Percentiles rank a stretch among this genome's conserved stretches.
Conservation (phyloP, 495 filamentous ascomycete species). For the Lasiosphaeria ovina region DNA sequence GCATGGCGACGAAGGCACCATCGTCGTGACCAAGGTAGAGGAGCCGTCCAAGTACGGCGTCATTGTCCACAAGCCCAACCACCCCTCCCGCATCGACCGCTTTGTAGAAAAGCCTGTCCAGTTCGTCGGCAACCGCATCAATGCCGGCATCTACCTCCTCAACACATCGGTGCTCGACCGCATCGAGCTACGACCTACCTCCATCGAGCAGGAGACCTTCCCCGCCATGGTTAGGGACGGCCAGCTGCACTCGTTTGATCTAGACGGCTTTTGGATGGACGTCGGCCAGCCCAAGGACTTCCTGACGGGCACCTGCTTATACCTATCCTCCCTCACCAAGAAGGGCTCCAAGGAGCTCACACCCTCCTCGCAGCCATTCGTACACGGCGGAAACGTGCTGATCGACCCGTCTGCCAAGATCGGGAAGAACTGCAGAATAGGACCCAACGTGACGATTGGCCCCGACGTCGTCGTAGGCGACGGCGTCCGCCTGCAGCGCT, state of each 20-base stretch:
- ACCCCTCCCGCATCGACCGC: slow-evolving; percentile 90
- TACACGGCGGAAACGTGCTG: slow-evolving; percentile 94
- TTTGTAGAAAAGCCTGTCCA: slow-evolving; percentile 99
- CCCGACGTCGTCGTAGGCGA: slow-evolving; percentile 94
- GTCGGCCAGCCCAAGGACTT: slow-evolving; percentile 99
- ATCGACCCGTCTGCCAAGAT: slow-evolving; percentile 95
- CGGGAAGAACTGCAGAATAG: slow-evolving; percentile 97
- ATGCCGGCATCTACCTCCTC: slow-evolving; percentile 98
- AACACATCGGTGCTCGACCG: slow-evolving; percentile 87
- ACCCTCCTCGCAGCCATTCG: slow-evolving; percentile 70
- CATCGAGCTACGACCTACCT: slow-evolving; percentile 95
- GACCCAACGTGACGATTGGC: slow-evolving; percentile 95
- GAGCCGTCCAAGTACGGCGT: slow-evolving; percentile 99
- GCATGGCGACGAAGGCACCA: slow-evolving; percentile 95
- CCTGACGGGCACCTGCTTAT: slow-evolving; percentile 92
- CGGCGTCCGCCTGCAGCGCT: slow-evolving; percentile 91
- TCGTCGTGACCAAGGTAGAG: slow-evolving; percentile 98
- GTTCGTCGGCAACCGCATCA: slow-evolving; percentile 99
- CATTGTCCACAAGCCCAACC: slow-evolving; percentile 93
- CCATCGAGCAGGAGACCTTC: slow-evolving; percentile 99
- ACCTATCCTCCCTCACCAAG: slow-evolving; percentile 90
- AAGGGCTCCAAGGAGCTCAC: slow-evolving; percentile 85
- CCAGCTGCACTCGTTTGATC: slow-evolving; percentile 93
- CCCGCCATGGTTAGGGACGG: slow-evolving; percentile 89
- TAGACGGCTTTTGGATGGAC: slow-evolving; percentile 99